phyloP scores from a whole-genome alignment of 768 basidiomycete genomes.

The Polyporus arcularius region DNA sequence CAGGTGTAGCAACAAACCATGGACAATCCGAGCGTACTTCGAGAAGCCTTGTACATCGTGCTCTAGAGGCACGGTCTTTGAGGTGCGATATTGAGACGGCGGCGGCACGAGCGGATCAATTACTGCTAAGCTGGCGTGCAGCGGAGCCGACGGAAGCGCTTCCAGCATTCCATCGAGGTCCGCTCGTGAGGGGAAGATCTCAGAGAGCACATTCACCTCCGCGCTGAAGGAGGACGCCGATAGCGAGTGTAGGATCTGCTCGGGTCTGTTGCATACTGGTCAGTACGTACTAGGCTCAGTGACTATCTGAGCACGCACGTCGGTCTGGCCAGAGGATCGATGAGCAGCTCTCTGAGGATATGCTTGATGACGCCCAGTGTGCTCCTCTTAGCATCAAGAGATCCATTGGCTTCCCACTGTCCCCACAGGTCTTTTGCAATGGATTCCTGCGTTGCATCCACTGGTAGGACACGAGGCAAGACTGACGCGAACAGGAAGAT shows the following conservation, averaged over 20 bases:
- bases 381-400: slow-evolving; percentile 25
- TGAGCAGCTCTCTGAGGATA: slow-evolving; percentile 42
- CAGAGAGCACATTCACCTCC: slow-evolving; percentile 41
- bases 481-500: slow-evolving; percentile 53
- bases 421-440: slow-evolving; percentile 35
- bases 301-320: slow-evolving; percentile 30
- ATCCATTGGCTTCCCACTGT: slow-evolving; percentile 26
- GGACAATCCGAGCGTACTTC: slow-evolving; percentile 62
- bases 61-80: slow-evolving; percentile 9
- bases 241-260: slow-evolving; percentile 24
- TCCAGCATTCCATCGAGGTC: slow-evolving; percentile 48
- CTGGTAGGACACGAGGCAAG: slow-evolving; percentile 37
- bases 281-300: no score
- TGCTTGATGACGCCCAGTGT: slow-evolving; percentile 41
- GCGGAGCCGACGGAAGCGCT: slow-evolving; percentile 45
- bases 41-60: slow-evolving; percentile 57
- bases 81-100: slow-evolving; percentile 24
- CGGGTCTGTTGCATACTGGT: slow-evolving; percentile 22
- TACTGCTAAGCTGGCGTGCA: slow-evolving; percentile 58
- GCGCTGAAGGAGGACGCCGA: slow-evolving; percentile 38
- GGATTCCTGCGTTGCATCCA: slow-evolving; percentile 18
- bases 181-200: slow-evolving; percentile 52
- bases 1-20: slow-evolving; percentile 57
- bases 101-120: slow-evolving; percentile 62
- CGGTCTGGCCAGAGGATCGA: slow-evolving; percentile 34